Evolutionary conservation across 371 early-diverging fungal genomes (phyloP).

Genomic region (Zancudomyces culisetae): DNA sequence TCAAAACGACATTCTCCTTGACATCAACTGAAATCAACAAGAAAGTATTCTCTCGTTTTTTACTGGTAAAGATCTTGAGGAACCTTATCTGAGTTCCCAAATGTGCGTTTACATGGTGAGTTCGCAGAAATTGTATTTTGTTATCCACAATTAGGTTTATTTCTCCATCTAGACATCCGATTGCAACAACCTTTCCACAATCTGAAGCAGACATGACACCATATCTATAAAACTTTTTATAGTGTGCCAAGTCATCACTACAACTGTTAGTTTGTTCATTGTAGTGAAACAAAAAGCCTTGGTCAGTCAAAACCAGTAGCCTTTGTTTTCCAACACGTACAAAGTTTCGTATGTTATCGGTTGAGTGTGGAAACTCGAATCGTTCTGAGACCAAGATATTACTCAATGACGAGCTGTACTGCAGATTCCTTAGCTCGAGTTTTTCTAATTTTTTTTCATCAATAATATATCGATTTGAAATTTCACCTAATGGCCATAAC

Average conservation of each 20-base stretch:
- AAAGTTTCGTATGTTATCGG: not conserved
- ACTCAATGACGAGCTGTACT: not conserved
- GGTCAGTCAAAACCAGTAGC: not conserved
- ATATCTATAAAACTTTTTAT: not conserved
- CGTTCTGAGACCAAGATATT: not conserved
- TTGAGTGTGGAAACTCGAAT: not conserved
- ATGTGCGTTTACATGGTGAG: too few relatives aligned
- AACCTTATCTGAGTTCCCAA: too few relatives aligned
- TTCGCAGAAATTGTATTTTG: too few relatives aligned
- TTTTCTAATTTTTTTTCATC: not conserved
- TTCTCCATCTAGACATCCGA: not conserved
- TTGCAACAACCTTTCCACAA: not conserved
- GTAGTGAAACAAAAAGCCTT: not conserved
- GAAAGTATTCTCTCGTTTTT: too few relatives aligned
- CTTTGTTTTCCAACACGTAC: not conserved
- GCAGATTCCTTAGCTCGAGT: not conserved
- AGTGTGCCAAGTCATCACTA: not conserved
- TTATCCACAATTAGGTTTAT: not conserved
- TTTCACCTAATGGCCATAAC: not conserved
- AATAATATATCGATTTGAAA: not conserved
- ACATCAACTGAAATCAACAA: not conserved
- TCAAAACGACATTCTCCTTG: too few relatives aligned
- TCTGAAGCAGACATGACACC: not conserved
- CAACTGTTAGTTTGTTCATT: not conserved
- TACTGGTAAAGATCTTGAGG: too few relatives aligned